These are phyloP conservation scores for Nicotiana paniculata DNA, from an alignment of 257 asterid species.

Conservation along the genomic window DNA sequence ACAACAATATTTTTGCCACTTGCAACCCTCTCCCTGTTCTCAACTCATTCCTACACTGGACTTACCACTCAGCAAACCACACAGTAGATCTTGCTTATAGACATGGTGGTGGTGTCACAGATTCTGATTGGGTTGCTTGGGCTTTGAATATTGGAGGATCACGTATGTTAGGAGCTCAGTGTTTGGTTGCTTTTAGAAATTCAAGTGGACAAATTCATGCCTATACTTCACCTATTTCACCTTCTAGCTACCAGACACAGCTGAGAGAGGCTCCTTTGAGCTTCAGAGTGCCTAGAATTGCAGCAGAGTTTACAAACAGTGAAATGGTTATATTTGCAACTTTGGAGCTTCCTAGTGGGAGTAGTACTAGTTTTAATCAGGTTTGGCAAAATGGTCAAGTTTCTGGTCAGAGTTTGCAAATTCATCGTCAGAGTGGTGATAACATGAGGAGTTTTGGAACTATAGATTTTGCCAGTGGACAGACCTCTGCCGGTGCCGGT, in stretches of 20 bases:
- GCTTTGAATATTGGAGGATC: neutral
- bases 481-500: neutral
- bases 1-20: neutral
- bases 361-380: conserved; percentile 13
- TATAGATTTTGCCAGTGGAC: conserved; percentile 6
- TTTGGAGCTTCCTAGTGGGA: conserved; percentile 10
- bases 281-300: neutral
- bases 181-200: conserved; percentile 1
- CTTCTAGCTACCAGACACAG: fast-evolving
- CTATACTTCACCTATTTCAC: neutral
- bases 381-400: conserved; percentile 25
- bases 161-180: neutral
- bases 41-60: conserved; percentile 12
- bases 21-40: conserved; percentile 8
- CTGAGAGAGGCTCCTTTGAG: neutral
- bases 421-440: neutral
- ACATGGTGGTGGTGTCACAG: neutral
- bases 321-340: conserved; percentile 19
- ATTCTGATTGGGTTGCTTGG: conserved; percentile 14
- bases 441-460: neutral
- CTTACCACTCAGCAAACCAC: conserved; percentile 4
- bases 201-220: conserved; percentile 2
- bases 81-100: conserved; percentile 15
- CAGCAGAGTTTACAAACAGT: conserved; percentile 10
- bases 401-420: neutral